Evolutionary conservation across 345 rosid genomes (phyloP).

Genomic region (Theobroma cacao): DNA sequence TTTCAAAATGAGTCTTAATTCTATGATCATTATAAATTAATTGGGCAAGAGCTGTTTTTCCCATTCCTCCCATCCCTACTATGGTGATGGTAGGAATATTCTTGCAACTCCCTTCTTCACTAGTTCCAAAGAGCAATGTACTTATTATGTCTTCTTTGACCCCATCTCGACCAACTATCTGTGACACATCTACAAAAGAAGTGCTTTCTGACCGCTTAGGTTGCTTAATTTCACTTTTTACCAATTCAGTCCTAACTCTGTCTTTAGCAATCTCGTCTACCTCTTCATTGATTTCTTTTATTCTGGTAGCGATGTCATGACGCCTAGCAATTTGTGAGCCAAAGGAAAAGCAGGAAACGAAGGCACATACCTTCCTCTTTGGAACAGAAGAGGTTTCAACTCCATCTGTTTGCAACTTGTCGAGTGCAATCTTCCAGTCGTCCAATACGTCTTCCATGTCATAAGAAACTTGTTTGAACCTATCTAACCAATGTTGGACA

Average conservation of each 20-base stretch:
- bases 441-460: background rate
- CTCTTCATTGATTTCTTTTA: background rate
- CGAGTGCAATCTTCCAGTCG: background rate
- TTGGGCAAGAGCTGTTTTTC: conserved; percentile 10
- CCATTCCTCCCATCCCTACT: conserved; percentile 2
- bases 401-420: background rate
- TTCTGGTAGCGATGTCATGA: background rate
- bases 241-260: background rate
- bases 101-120: background rate
- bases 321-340: background rate
- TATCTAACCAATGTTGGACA: background rate
- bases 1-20: background rate
- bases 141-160: background rate
- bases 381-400: background rate
- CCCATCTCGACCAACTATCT: background rate
- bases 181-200: background rate
- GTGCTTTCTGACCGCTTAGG: background rate
- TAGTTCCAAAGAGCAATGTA: background rate
- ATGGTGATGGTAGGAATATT: background rate
- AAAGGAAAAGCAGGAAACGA: background rate
- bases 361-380: background rate
- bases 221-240: background rate
- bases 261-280: background rate
- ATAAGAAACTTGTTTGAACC: background rate
- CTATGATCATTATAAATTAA: background rate